Percentiles rank a stretch among this genome's conserved stretches.
phyloP scores from a whole-genome alignment of 306 rosid genomes.

The Hippophae rhamnoides region DNA sequence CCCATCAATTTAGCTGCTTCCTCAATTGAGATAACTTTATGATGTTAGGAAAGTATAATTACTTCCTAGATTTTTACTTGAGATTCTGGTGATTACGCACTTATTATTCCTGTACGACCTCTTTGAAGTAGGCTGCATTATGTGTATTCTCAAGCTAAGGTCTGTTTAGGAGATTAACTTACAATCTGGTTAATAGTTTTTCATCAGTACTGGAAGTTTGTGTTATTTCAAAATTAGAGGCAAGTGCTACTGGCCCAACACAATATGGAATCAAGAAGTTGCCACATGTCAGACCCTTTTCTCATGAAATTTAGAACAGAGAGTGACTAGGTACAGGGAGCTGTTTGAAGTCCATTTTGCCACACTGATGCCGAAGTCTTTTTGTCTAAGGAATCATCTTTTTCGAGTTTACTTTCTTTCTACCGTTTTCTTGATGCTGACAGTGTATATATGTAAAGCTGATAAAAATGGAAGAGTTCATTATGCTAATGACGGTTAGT shows the following conservation, averaged over 20 bases:
- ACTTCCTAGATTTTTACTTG: constrained; percentile 5
- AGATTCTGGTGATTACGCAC: constrained; percentile 7
- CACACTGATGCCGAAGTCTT: constrained; percentile 28
- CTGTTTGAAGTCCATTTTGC: constrained; percentile 24
- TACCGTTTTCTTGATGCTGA: constrained; percentile 17
- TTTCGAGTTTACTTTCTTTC: constrained; percentile 20
- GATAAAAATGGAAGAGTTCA: constrained; percentile 13
- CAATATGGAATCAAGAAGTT: constrained; percentile 27
- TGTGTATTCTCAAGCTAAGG: constrained; percentile 18
- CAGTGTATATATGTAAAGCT: constrained; percentile 13
- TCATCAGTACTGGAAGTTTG: constrained; percentile 14
- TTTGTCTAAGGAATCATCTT: constrained; percentile 9
- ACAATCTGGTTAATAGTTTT: constrained; percentile 11
- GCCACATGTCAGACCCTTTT: constrained; percentile 18
- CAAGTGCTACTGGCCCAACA: constrained; percentile 19
- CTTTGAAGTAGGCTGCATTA: background rate
- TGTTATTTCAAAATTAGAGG: constrained; percentile 19
- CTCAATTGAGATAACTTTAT: constrained; percentile 6
- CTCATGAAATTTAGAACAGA: constrained; percentile 10
- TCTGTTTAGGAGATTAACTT: constrained; percentile 19
- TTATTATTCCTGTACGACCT: background rate
- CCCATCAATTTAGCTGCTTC: constrained; percentile 17
- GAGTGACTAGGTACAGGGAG: constrained; percentile 7
- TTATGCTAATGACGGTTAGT: constrained; percentile 10
- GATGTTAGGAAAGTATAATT: constrained; percentile 7